phyloP scores from a whole-genome alignment of 768 basidiomycete genomes.

The Naganishia randhawae region DNA sequence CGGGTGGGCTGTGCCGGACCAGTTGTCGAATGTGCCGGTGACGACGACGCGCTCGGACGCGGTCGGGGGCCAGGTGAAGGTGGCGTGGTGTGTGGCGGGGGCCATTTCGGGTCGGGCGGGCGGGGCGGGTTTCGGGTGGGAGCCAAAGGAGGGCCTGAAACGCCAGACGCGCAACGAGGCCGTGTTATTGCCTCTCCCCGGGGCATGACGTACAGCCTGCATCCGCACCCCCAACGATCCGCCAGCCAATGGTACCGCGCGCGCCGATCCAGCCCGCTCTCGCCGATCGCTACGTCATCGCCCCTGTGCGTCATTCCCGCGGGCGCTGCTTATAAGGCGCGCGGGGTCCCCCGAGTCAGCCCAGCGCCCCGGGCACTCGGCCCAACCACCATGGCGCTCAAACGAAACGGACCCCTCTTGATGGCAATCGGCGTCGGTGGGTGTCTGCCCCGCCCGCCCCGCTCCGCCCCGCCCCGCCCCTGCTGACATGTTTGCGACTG shows the following conservation, averaged over 20 bases:
- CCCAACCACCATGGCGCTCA: conserved; percentile 31
- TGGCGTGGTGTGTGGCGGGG: conserved; percentile 22
- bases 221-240: too few relatives aligned
- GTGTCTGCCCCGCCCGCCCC: neutral
- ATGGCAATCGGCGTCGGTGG: conserved; percentile 38
- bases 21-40: conserved; percentile 48
- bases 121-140: neutral
- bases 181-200: too few relatives aligned
- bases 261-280: too few relatives aligned
- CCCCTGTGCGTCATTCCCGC: too few relatives aligned
- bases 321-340: too few relatives aligned
- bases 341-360: too few relatives aligned
- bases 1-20: conserved; percentile 43
- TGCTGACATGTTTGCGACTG: neutral
- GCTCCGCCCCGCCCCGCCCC: neutral
- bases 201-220: too few relatives aligned
- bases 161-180: too few relatives aligned
- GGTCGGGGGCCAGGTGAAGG: conserved; percentile 26
- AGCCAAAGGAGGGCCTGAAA: too few relatives aligned
- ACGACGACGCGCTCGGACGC: conserved; percentile 39
- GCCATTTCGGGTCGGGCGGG: conserved; percentile 18
- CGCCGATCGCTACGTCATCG: too few relatives aligned
- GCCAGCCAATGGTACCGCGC: too few relatives aligned
- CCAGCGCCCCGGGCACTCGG: too few relatives aligned
- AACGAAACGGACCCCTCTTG: conserved; percentile 35